phyloP scores from a whole-genome alignment of 257 asterid genomes.

The Gynochthodes officinalis region DNA sequence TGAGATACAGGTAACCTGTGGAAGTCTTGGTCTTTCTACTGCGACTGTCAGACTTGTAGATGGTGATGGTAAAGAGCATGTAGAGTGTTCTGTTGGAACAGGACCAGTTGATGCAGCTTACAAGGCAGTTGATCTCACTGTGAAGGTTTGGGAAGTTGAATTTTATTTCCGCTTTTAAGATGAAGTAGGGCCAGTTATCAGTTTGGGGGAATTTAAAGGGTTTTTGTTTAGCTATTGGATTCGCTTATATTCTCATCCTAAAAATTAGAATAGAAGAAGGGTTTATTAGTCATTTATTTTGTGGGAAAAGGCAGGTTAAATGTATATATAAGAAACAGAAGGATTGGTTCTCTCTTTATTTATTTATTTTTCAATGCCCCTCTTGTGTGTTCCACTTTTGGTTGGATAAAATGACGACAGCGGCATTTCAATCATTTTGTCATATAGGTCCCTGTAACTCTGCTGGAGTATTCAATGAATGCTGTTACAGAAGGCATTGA shows the following conservation, averaged over 20 bases:
- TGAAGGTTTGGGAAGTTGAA: constrained; percentile 53
- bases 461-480: constrained; percentile 72
- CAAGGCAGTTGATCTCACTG: constrained; percentile 81
- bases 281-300: neutral
- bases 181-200: neutral
- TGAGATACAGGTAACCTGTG: constrained; percentile 77
- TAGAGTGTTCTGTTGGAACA: constrained; percentile 87
- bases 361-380: neutral
- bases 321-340: neutral
- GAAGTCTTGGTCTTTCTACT: constrained; percentile 90
- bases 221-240: neutral
- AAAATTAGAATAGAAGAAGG: neutral
- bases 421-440: neutral
- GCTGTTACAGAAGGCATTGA: constrained; percentile 93
- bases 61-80: constrained; percentile 54
- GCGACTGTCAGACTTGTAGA: constrained; percentile 84
- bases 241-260: neutral
- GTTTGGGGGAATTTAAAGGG: neutral
- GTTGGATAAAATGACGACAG: neutral
- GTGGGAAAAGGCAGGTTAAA: neutral
- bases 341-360: no score
- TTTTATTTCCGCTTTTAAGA: no score
- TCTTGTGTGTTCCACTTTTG: neutral
- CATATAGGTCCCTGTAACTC: constrained; percentile 70
- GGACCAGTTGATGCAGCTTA: constrained; percentile 99